A percentile compares a stretch with the other conserved stretches of the same genome.
phyloP scores from a whole-genome alignment of 306 rosid species.

The Cicer cuneatum region DNA sequence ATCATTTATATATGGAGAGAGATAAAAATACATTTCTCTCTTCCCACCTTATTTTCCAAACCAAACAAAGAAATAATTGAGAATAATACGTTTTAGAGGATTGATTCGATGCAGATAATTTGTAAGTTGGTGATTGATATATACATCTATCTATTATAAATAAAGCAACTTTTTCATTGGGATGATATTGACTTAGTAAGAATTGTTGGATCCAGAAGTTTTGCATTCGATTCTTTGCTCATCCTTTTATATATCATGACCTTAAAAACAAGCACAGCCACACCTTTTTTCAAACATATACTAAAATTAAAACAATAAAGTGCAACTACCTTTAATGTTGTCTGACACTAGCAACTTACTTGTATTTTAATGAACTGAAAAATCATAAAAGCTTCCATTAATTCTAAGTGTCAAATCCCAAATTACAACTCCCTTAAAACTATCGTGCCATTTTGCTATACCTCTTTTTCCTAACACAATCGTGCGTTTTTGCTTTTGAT shows the following conservation, averaged over 20 bases:
- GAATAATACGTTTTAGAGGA: too few relatives aligned
- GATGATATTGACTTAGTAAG: not conserved
- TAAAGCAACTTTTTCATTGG: too few relatives aligned
- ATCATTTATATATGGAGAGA: too few relatives aligned
- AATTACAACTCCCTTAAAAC: not conserved
- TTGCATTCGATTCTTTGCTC: slow-evolving; percentile 20
- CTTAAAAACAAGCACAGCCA: slow-evolving; percentile 27
- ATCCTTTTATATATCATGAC: slow-evolving; percentile 6
- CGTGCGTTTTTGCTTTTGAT: too few relatives aligned
- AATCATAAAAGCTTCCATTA: not conserved
- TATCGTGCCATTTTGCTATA: too few relatives aligned
- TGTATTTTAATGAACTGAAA: not conserved
- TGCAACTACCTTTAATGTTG: slow-evolving; percentile 20
- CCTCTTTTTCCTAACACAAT: too few relatives aligned
- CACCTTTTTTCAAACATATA: slow-evolving; percentile 4
- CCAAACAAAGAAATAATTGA: too few relatives aligned
- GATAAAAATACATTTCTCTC: too few relatives aligned
- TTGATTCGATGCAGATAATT: too few relatives aligned
- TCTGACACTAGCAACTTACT: slow-evolving; percentile 5
- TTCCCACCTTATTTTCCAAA: too few relatives aligned
- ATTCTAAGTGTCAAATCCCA: slow-evolving; percentile 1
- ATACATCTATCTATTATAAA: too few relatives aligned
- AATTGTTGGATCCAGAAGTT: slow-evolving; percentile 24
- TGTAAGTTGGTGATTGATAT: too few relatives aligned
- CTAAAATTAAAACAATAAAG: slow-evolving; percentile 2